These are phyloP conservation scores for Fusarium haematococcum DNA, from an alignment of 2,329 filamentous ascomycete species.

Conservation along the genomic window DNA sequence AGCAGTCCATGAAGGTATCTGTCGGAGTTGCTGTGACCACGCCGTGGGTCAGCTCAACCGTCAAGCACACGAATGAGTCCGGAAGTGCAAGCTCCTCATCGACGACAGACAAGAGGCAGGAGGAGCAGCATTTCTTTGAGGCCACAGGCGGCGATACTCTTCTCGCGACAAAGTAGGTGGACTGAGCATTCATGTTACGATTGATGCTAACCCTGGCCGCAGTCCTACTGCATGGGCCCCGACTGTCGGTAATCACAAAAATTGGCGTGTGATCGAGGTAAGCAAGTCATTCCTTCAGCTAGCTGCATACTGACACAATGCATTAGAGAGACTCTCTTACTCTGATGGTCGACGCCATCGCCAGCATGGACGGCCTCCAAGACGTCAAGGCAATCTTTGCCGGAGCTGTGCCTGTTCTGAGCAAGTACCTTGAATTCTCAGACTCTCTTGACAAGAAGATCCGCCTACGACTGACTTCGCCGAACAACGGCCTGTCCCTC, in stretches of 20 bases:
- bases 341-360: not conserved
- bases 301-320: not conserved
- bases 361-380: not conserved
- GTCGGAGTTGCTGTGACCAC: not conserved
- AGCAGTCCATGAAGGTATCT: not conserved
- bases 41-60: not conserved
- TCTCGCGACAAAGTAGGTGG: not conserved
- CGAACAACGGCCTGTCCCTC: not conserved
- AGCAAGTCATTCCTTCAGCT: no score
- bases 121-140: constrained; percentile 3
- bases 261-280: constrained; percentile 1
- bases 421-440: not conserved
- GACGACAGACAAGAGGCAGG: not conserved
- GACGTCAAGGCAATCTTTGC: not conserved
- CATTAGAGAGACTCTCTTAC: not conserved
- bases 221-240: not conserved
- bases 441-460: not conserved
- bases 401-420: not conserved
- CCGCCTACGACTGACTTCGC: not conserved
- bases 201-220: not conserved
- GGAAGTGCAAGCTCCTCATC: not conserved
- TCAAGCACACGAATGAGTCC: not conserved
- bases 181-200: not conserved
- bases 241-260: not conserved
- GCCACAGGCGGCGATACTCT: not conserved